Conservation (phyloP, 2,329 filamentous ascomycete genomes). For the Orbilia quercus region DNA sequence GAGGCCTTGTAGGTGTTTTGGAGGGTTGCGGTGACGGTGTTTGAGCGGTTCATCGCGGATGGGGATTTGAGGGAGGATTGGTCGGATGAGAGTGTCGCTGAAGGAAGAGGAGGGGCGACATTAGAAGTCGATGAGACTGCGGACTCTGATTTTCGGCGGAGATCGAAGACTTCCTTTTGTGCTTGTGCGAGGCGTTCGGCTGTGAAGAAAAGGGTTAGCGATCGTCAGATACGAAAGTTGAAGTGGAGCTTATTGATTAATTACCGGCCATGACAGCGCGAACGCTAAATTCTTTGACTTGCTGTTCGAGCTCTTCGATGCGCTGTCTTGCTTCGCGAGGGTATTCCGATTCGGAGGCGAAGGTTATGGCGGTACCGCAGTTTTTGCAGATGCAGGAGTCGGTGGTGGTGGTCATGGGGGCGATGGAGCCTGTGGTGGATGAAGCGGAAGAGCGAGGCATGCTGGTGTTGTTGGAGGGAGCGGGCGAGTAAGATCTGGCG, state of each 20-base stretch:
- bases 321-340: constrained; percentile 70
- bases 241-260: constrained; percentile 61
- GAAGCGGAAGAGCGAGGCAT: constrained; percentile 8
- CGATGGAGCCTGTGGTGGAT: constrained; percentile 6
- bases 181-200: constrained; percentile 74
- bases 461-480: not conserved
- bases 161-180: constrained; percentile 74
- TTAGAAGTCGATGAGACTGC: constrained; percentile 66
- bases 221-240: constrained; percentile 10
- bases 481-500: no score
- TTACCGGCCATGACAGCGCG: constrained; percentile 75
- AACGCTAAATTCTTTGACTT: constrained; percentile 76
- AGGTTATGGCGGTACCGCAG: constrained; percentile 60
- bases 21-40: constrained; percentile 58
- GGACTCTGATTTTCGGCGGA: constrained; percentile 49
- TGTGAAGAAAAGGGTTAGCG: constrained; percentile 56
- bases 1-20: constrained; percentile 45
- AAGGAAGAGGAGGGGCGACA: constrained; percentile 34
- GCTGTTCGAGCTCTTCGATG: constrained; percentile 76
- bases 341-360: constrained; percentile 57
- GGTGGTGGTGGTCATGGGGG: not conserved
- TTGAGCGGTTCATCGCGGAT: constrained; percentile 45
- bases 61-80: constrained; percentile 44
- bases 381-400: constrained; percentile 57
- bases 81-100: constrained; percentile 43